phyloP scores from a whole-genome alignment of 805 yeast genomes.

The Wickerhamiella spandovensis region DNA sequence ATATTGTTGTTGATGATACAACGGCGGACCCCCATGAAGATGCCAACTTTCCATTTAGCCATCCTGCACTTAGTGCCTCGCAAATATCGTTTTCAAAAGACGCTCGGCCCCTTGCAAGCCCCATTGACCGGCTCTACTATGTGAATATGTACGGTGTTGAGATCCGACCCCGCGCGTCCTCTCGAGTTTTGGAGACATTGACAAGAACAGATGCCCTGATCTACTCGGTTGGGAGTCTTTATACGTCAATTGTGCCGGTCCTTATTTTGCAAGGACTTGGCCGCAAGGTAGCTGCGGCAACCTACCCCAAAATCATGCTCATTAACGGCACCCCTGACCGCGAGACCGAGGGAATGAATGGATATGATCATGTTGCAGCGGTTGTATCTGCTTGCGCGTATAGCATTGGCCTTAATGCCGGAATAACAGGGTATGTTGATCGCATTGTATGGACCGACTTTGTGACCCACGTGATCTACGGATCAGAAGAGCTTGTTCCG shows the following conservation, averaged over 20 bases:
- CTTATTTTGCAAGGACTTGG: constrained; percentile 58
- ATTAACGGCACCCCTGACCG: constrained; percentile 67
- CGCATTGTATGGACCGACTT: constrained; percentile 31
- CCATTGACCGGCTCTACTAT: constrained; percentile 60
- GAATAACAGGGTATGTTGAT: not conserved
- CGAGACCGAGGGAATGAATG: constrained; percentile 60
- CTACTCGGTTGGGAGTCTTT: constrained; percentile 75
- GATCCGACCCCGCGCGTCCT: constrained; percentile 59
- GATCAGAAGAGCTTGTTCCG: constrained; percentile 1
- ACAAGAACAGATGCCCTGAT: constrained; percentile 40
- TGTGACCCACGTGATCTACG: constrained; percentile 50
- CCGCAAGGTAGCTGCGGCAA: constrained; percentile 28
- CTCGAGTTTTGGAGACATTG: constrained; percentile 42
- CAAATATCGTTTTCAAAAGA: constrained; percentile 62
- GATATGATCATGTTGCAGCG: constrained; percentile 42
- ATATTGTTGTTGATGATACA: not conserved
- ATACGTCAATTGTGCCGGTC: constrained; percentile 78
- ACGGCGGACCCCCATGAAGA: constrained; percentile 31
- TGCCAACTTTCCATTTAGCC: constrained; percentile 56
- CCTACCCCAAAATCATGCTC: constrained; percentile 35
- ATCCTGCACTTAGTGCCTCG: constrained; percentile 62
- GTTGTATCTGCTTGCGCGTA: constrained; percentile 44
- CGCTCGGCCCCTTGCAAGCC: constrained; percentile 52
- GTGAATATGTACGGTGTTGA: constrained; percentile 84
- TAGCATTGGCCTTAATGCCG: constrained; percentile 23